Conservation (phyloP, 495 filamentous ascomycete species). For the Achaetomiella virescens region DNA sequence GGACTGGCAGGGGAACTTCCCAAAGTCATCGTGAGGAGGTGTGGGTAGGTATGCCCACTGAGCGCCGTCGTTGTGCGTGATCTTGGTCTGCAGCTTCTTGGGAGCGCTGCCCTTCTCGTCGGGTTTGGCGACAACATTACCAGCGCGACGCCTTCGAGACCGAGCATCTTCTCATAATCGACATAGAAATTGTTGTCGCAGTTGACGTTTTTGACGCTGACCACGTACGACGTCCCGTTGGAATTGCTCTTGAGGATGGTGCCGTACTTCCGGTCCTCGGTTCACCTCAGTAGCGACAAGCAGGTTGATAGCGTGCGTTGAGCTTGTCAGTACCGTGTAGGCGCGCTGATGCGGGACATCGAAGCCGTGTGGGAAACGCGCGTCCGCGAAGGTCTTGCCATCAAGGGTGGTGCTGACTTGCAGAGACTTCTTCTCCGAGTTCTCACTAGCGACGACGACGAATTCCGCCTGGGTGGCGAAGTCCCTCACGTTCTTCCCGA, state of each 20-base stretch:
- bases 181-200: conserved; percentile 68
- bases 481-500: conserved; percentile 64
- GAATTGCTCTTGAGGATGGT: conserved; percentile 94
- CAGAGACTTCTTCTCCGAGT: conserved; percentile 58
- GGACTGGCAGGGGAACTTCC: conserved; percentile 64
- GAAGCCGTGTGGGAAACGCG: conserved; percentile 77
- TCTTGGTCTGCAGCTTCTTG: conserved; percentile 82
- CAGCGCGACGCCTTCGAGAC: conserved; percentile 80
- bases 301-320: conserved; percentile 85
- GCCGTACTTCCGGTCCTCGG: conserved; percentile 60
- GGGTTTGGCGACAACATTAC: conserved; percentile 79
- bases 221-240: conserved; percentile 89
- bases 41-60: conserved; percentile 72
- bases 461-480: conserved; percentile 95
- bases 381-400: conserved; percentile 71
- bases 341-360: conserved; percentile 64
- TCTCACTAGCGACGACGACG: conserved; percentile 77
- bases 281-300: conserved; percentile 71
- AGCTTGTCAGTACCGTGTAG: conserved; percentile 91
- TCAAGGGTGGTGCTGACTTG: conserved; percentile 78
- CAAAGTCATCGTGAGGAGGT: conserved; percentile 59
- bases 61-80: conserved; percentile 92
- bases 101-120: conserved; percentile 49
- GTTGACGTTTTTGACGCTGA: conserved; percentile 73
- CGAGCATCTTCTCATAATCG: conserved; percentile 93